Base-by-base conservation (phyloP, 179 eudicot genomes). In the Spergularia azorica region DNA sequence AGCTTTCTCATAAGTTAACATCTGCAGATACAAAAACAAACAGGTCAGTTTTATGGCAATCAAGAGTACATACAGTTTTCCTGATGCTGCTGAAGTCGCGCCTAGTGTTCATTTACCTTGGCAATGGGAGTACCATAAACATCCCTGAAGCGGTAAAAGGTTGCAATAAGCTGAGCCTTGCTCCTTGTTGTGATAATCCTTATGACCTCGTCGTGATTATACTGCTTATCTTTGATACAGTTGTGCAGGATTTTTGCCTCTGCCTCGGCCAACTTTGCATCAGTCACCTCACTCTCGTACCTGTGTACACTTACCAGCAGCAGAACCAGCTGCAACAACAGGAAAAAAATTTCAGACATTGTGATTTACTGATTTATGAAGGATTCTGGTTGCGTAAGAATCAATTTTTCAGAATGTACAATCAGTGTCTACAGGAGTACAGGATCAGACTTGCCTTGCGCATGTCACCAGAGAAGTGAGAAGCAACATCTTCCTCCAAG, bases 161-260 rank as follows among this genome's bases (percentile, higher is more conserved):
- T 92, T 6, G 98, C 90, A 26, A 80, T 46, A 43, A 93, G 88
- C 76, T 94, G 98, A 43, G 89, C 86, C 83, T 85, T 90, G 89
- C 95, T 94, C 83, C 98, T 89, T 32, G 95, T 91, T 38, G 88
- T 85, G n/a, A 94, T 60, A 50, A 92, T 90, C 77, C 98, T 86
- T 4, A 89, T 50, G 46, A 92, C 58, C 76, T 94, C 97, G 12
- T 91, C 97, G 78, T 89, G 85, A 75, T 80, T 86, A 15, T 82
- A 84, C 1, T 17, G 78, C 83, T 90, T 90, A 3, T 89, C 90
- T 26, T 82, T 41, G 72, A 94, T 81, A 20, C 85, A 84, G 3
- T 79, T 75, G 63, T 80, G 84, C 56, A 95, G 97, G 71, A 84
- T 74, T 9, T 79, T 83, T 68, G 97, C 95, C 86, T 95, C 98